Percentiles rank a stretch among this genome's conserved stretches.
Conservation (phyloP, 139 green algal genomes). For the Closterium sp. region DNA sequence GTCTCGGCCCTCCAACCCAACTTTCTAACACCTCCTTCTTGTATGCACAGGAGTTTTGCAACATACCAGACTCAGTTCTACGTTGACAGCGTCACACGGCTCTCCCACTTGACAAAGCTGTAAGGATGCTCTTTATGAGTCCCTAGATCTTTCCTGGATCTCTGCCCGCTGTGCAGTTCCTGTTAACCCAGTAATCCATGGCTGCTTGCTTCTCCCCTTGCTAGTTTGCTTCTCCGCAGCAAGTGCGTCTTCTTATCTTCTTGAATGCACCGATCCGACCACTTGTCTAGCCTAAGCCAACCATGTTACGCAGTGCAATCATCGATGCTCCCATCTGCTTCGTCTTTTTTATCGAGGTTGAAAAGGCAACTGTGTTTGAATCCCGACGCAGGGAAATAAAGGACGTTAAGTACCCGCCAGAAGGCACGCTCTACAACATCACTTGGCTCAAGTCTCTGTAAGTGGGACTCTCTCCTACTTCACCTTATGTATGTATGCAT, state of each 20-base stretch:
- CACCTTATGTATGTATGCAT: not conserved
- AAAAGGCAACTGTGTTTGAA: too few relatives aligned
- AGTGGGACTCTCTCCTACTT: not conserved
- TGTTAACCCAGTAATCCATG: not conserved
- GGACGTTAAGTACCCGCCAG: not conserved
- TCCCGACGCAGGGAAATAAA: not conserved
- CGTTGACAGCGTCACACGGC: not conserved
- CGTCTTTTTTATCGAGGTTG: too few relatives aligned
- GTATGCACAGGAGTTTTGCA: not conserved
- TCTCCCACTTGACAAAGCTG: not conserved
- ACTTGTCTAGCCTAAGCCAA: not conserved
- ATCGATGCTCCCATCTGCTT: too few relatives aligned
- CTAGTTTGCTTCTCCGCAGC: not conserved
- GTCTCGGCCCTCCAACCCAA: not conserved
- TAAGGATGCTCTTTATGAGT: not conserved
- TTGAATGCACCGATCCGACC: not conserved
- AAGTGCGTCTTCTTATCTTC: not conserved
- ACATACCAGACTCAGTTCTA: not conserved
- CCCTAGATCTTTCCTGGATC: not conserved
- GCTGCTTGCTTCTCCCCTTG: not conserved
- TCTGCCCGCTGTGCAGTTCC: not conserved
- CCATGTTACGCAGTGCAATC: not conserved
- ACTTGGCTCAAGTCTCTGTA: not conserved
- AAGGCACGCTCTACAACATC: not conserved
- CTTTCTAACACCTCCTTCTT: not conserved